Evolutionary conservation across 139 green algal species (phyloP), one percentile per base, ranked within the genome.

Genomic region (Marvania coccoides): DNA sequence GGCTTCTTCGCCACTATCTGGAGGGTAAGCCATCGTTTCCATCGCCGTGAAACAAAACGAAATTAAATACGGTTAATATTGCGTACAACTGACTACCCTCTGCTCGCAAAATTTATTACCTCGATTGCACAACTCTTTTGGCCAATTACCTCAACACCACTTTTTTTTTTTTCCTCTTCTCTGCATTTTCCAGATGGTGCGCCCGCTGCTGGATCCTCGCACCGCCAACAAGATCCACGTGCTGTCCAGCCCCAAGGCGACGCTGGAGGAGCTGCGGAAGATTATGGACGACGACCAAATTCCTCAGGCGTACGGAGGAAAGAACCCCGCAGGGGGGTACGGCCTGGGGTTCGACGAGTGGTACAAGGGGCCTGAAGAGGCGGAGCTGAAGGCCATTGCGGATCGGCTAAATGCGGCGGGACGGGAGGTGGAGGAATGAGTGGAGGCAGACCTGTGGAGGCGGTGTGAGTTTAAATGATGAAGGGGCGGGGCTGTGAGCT

Each of bases 161-260:
- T 28, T 28, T 19, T 19, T 51, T 51, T 51, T 19, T 19, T 51
- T 19, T 19, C 19, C 19, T 51, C 19, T 19, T 28, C 19, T 51
- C 42, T 19, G 19, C 19, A 51, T n/a, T n/a, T n/a, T n/a, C n/a
- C n/a, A n/a, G n/a, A n/a, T n/a, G 42, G 35, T 56, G 6, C 37
- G 36, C n/a, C 59, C 59, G 9, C n/a, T 66, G 5, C 34, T 66
- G 14, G 59, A 66, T 51, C 59, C 59, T 3, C 33, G 40, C 10
- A 66, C 59, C 10, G 35, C 34, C 14, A n/a, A 28, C 24, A 66
- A 66, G 23, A 54, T 66, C 15, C 9, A 28, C 23, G 59, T 66
- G 1, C 33, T 51, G 29, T 46, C 34, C 26, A 66, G 40, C n/a
- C 6, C 24, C 13, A 6, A 26, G 14, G 14, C 37, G 19, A 24